Evolutionary conservation across 148 eudicot genomes (phyloP).

Genomic region (Arctostaphylos glauca): DNA sequence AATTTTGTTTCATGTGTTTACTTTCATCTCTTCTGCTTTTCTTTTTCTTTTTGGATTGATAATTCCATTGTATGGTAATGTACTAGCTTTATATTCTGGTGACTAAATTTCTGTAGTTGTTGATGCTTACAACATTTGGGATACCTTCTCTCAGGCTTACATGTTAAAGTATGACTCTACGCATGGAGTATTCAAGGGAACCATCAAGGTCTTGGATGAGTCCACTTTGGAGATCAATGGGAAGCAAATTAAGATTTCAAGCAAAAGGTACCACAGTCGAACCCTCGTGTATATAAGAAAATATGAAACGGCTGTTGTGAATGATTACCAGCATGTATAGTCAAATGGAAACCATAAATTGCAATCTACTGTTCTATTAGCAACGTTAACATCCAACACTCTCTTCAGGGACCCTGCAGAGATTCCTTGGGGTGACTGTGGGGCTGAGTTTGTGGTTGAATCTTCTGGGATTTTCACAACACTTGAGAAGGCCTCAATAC

Average conservation of each 20-base stretch:
- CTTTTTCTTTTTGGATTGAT: neutral
- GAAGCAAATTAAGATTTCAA: conserved; percentile 64
- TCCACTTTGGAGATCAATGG: conserved; percentile 92
- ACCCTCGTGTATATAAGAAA: neutral
- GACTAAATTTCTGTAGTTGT: neutral
- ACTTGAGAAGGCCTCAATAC: conserved; percentile 76
- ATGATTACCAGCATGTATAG: neutral
- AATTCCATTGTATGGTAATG: neutral
- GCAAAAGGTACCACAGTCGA: conserved; percentile 52
- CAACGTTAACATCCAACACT: neutral
- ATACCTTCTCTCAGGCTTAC: conserved; percentile 64
- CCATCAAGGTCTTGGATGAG: conserved; percentile 64
- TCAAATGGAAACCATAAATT: neutral
- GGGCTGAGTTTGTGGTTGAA: conserved; percentile 92
- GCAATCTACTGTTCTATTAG: neutral
- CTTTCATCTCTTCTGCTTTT: neutral
- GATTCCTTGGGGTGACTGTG: conserved; percentile 92
- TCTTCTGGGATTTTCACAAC: conserved; percentile 96
- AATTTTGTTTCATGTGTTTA: neutral
- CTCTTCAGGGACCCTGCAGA: conserved; percentile 77
- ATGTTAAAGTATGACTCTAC: conserved; percentile 97
- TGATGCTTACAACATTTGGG: neutral
- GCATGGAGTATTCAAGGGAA: conserved; percentile 85
- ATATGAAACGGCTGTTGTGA: neutral
- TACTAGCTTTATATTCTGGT: neutral